Percentiles rank a stretch among this genome's conserved stretches.
Evolutionary conservation across 768 basidiomycete genomes (phyloP).

Genomic region (Naganishia vaughanmartiniae): DNA sequence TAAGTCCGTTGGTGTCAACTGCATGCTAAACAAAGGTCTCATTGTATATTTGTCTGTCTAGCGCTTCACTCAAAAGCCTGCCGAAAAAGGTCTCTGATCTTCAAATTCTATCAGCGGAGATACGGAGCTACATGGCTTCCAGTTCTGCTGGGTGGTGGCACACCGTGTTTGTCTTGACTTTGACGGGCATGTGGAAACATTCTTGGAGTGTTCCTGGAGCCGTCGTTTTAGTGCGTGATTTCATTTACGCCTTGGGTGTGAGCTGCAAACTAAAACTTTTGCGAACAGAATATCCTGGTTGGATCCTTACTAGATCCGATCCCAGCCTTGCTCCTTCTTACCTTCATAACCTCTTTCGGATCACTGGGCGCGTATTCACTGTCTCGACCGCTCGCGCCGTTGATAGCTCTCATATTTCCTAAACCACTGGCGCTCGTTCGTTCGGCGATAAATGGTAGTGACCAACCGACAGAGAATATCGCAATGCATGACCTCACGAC

Average conservation of each 20-base stretch:
- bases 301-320: conserved; percentile 81
- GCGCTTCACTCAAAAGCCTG: conserved; percentile 44
- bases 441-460: conserved; percentile 57
- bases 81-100: conserved; percentile 48
- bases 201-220: conserved; percentile 96
- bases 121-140: conserved; percentile 46
- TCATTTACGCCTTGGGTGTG: conserved; percentile 16
- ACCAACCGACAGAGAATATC: conserved; percentile 16
- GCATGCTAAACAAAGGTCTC: not conserved
- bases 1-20: conserved; percentile 31
- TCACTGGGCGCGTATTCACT: conserved; percentile 77
- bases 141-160: conserved; percentile 56
- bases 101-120: conserved; percentile 48
- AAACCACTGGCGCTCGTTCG: conserved; percentile 81
- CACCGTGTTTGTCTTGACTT: conserved; percentile 75
- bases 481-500: conserved; percentile 24
- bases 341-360: conserved; percentile 79
- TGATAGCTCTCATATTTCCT: conserved; percentile 76
- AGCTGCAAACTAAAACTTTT: conserved; percentile 32
- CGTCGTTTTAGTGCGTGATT: conserved; percentile 65
- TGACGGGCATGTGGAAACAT: conserved; percentile 90
- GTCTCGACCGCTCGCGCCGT: conserved; percentile 76
- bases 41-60: conserved; percentile 23
- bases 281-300: conserved; percentile 74
- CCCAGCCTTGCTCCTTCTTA: conserved; percentile 75